These are phyloP conservation scores for Amanita pseudoporphyria DNA, from an alignment of 768 basidiomycete species.

Conservation along the genomic window DNA sequence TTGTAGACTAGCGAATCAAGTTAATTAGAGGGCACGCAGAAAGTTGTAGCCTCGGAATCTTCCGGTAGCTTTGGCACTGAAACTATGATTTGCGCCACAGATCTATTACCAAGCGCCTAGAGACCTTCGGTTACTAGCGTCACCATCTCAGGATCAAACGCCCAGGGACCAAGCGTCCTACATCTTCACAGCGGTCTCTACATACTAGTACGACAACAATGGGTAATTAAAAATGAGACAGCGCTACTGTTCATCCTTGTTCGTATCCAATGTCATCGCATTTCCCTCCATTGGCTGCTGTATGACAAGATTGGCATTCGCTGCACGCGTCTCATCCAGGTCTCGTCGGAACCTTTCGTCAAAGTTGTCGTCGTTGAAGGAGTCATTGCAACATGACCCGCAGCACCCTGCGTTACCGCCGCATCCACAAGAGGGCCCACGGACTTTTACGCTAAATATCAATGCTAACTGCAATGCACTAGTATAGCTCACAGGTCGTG, in stretches of 20 bases:
- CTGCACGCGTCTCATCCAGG: conserved; percentile 26
- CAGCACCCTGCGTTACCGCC: conserved; percentile 32
- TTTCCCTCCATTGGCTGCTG: conserved; percentile 17
- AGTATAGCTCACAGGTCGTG: conserved; percentile 13
- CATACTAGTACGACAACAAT: no score
- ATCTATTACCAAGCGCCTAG: no score
- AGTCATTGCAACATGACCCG: conserved; percentile 30
- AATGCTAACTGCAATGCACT: neutral
- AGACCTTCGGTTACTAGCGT: no score
- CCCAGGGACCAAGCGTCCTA: no score
- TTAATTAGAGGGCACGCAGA: no score
- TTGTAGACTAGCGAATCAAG: no score
- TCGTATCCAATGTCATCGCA: conserved; percentile 13
- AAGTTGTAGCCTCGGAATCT: no score
- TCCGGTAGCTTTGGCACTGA: no score
- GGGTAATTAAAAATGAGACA: no score
- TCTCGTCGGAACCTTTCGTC: conserved; percentile 28
- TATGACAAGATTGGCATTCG: conserved; percentile 14
- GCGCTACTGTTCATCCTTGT: neutral
- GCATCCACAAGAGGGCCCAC: conserved; percentile 15
- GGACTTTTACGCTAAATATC: neutral
- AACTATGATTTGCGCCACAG: no score
- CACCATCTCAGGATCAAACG: no score
- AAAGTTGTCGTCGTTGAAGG: conserved; percentile 33
- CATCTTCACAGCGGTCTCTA: no score